These are phyloP conservation scores for Coemansia aciculifera DNA, from an alignment of 192 early-diverging fungal genomes.

Conservation along the genomic window DNA sequence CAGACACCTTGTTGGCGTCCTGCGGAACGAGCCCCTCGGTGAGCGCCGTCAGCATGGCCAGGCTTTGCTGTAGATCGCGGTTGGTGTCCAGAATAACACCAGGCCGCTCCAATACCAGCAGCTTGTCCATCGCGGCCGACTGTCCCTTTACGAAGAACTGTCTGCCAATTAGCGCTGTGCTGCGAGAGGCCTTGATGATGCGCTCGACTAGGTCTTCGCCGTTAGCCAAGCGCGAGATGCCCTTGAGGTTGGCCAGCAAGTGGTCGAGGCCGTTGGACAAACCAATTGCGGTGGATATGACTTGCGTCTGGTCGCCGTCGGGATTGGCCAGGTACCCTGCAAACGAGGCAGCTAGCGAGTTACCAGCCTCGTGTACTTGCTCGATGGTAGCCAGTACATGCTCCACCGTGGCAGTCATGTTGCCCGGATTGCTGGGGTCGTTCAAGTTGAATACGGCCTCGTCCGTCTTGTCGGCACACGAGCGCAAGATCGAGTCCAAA, in stretches of 20 bases:
- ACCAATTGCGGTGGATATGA: slow-evolving; percentile 76
- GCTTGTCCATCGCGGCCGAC: slow-evolving; percentile 67
- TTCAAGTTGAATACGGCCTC: slow-evolving; percentile 89
- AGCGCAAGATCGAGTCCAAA: slow-evolving; percentile 81
- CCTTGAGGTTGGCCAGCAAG: slow-evolving; percentile 87
- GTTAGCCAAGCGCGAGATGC: slow-evolving; percentile 76
- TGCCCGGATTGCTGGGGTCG: slow-evolving; percentile 76
- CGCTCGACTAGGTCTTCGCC: slow-evolving; percentile 82
- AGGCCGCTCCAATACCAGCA: slow-evolving; percentile 65
- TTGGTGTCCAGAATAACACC: slow-evolving; percentile 75
- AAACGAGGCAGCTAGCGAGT: slow-evolving; percentile 63
- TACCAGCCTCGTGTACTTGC: slow-evolving; percentile 68
- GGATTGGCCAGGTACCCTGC: slow-evolving; percentile 49
- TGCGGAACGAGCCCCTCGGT: slow-evolving; percentile 75
- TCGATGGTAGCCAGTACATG: slow-evolving; percentile 92
- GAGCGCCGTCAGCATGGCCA: slow-evolving; percentile 70
- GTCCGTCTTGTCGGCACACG: slow-evolving; percentile 85
- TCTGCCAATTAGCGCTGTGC: slow-evolving; percentile 64
- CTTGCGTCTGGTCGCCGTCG: slow-evolving; percentile 81
- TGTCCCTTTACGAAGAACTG: slow-evolving; percentile 88
- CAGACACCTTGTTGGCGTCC: slow-evolving; percentile 51
- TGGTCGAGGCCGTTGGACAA: slow-evolving; percentile 82
- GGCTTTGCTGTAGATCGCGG: slow-evolving; percentile 70
- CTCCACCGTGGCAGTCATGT: slow-evolving; percentile 86
- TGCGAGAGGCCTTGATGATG: slow-evolving; percentile 67